Base-by-base conservation (phyloP, 176 grass and related monocot genomes). In the Triticum turgidum region DNA sequence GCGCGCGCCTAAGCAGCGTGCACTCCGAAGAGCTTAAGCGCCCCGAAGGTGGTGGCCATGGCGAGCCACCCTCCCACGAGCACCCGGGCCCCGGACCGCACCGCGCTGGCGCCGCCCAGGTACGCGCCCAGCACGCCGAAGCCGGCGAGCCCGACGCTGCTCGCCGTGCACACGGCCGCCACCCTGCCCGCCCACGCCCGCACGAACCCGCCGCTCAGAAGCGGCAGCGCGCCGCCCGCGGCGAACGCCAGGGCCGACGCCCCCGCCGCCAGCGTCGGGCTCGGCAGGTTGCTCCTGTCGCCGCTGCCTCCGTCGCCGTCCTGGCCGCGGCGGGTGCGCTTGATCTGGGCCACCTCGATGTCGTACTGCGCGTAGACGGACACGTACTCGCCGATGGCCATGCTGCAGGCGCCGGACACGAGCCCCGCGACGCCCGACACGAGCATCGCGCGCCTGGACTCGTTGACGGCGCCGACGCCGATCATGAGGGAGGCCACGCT, bases 351-450 rank as follows among this genome's bases (percentile, higher is more conserved):
- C 52, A 80, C 84, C 67, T 95, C 72, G 54, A 95, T 92, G 65
- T 95, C 93, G 49, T 86, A 90, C 82, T 95, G 93, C 45, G 97
- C 89, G 77, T 97, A 94, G 64, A 98, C 96, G 17, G 93, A 98
- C 9, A 98, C 96, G 80, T 91, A 98, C 83, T 98, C 96, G 6
- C 96, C 96, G 81, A 98, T 98, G 80, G 93, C 93, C 96, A 98
- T 98, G 91, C 96, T 98, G 83, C 93, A 92, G 3, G 93, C 88
- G 22, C 88, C 88, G 15, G 93, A 89, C 9, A 92, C 90, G 22
- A 95, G 88, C 21, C 97, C 97, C 5, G 92, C 91, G 0, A 96
- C 51, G 45, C 96, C 90, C 6, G 97, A 91, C 13, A 94, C 87
- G n/a, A 98, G 82, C 97, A 96, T 98, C 58, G 87, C 85, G 76